phyloP scores from a whole-genome alignment of 1,284 basidiomycete species.

The Cryptococcus maquisensis region DNA sequence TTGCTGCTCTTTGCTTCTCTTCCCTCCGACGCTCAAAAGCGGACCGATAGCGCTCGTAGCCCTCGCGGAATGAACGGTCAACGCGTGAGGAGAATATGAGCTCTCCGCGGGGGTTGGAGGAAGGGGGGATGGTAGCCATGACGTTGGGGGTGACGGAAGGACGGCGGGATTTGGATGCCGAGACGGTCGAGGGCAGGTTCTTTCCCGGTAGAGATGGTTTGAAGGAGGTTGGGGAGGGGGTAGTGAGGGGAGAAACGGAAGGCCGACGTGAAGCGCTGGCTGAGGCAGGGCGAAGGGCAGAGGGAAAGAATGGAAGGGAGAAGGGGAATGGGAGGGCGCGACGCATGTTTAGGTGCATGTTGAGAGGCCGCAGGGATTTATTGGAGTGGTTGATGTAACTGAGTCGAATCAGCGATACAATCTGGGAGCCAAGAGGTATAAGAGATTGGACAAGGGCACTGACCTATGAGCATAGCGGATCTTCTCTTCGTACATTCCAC shows the following conservation, averaged over 20 bases:
- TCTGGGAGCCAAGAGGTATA: not conserved
- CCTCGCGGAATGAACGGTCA: constrained; percentile 74
- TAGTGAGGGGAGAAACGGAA: too few species aligned
- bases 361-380: constrained; percentile 80
- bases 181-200: constrained; percentile 1
- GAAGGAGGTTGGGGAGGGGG: constrained; percentile 27
- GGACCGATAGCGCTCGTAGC: constrained; percentile 86
- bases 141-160: constrained; percentile 38
- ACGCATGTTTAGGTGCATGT: constrained; percentile 94
- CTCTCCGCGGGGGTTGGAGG: constrained; percentile 86
- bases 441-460: constrained; percentile 36
- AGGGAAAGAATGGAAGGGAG: constrained; percentile 44
- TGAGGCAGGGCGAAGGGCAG: constrained; percentile 52
- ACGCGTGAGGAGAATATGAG: constrained; percentile 92
- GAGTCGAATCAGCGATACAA: not conserved
- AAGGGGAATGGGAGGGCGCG: constrained; percentile 59
- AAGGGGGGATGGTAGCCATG: constrained; percentile 80
- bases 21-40: constrained; percentile 81
- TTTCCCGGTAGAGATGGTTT: constrained; percentile 4
- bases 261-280: constrained; percentile 22
- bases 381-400: constrained; percentile 98
- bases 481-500: constrained; percentile 93
- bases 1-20: constrained; percentile 53
- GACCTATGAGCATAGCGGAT: constrained; percentile 94
- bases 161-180: constrained; percentile 1